Percentiles rank a stretch among this genome's conserved stretches.
phyloP scores from a whole-genome alignment of 805 yeast genomes.

The Priceomyces melissophilus region DNA sequence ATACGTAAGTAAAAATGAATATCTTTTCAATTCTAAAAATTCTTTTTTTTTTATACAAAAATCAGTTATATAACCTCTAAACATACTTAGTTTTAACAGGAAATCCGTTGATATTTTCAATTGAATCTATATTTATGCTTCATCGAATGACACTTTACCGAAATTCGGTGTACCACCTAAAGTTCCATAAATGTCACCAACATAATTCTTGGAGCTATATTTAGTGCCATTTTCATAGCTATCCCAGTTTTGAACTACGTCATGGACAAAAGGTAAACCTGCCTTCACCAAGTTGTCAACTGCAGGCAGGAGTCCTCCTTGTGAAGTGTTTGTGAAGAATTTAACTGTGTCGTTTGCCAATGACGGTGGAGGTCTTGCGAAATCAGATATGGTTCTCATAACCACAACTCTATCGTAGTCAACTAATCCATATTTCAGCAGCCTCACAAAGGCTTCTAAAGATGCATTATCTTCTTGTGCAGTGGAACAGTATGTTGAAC shows the following conservation, averaged over 20 bases:
- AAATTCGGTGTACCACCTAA: constrained; percentile 45
- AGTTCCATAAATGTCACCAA: constrained; percentile 60
- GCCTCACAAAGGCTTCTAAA: constrained; percentile 55
- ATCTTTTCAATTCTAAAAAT: not conserved
- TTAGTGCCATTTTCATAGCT: constrained; percentile 22
- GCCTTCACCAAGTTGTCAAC: constrained; percentile 51
- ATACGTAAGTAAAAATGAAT: not conserved
- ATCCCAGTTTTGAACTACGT: constrained; percentile 50
- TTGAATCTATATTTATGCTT: constrained; percentile 22
- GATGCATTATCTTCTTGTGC: constrained; percentile 70
- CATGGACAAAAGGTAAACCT: constrained; percentile 52
- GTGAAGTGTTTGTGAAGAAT: constrained; percentile 47
- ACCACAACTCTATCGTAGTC: constrained; percentile 57
- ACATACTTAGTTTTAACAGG: too few relatives aligned
- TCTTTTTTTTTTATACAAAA: too few relatives aligned
- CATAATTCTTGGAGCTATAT: constrained; percentile 48
- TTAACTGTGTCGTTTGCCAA: constrained; percentile 42
- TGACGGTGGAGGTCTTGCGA: constrained; percentile 50
- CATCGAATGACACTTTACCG: constrained; percentile 25
- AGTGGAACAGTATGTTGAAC: constrained; percentile 56
- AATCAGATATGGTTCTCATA: constrained; percentile 61
- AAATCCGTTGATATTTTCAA: too few relatives aligned
- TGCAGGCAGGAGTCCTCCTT: constrained; percentile 52
- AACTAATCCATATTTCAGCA: constrained; percentile 50
- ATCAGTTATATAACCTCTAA: too few relatives aligned